Evolutionary conservation across 345 rosid genomes (phyloP), one percentile per base, ranked within the genome.

Genomic region (Eucalyptus melliodora): DNA sequence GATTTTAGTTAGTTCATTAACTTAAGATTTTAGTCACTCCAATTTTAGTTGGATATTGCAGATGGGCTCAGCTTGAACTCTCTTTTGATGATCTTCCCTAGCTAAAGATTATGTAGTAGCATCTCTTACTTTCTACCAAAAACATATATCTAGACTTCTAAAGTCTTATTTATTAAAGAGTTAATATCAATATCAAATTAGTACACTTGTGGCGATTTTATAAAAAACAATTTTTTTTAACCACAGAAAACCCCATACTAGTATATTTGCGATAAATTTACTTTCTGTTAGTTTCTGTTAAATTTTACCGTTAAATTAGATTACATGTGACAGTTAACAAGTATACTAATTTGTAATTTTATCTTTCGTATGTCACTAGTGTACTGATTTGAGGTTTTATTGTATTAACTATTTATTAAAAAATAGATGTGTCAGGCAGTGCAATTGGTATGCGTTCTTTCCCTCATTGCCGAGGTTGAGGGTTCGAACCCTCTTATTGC

Each of bases 211-310:
- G 26, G 0, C 2, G 1, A 21, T 53, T 53, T 53, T 53, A 53
- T 2, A 53, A 19, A 53, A 53, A 19, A 17, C 0, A 3, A 3
- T 13, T 4, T 50, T 51, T 51, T 7, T 19, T 1, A 51, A 51
- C 4, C 2, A 53, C 0, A 53, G 0, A 8, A 53, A 53, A 21
- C 11, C 11, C 2, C 2, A 4, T 53, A 53, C 11, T 53, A 8
- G 5, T 21, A 8, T 53, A 21, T 53, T 53, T 8, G 26, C 5
- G 0, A 19, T 7, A 53, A 3, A 53, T 53, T 53, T 8, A 8
- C 5, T 0, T 0, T 8, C 0, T 4, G 0, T 53, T 53, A 21
- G 0, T 53, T 53, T 53, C 5, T 0, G 1, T 53, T 53, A 53
- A 53, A 53, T 53, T 53, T 53, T 53, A 53, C 1, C 0, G 0